Evolutionary conservation across 2,329 filamentous ascomycete species (phyloP), one percentile per base, ranked within the genome.

Genomic region (Trichocomaceae sp.): DNA sequence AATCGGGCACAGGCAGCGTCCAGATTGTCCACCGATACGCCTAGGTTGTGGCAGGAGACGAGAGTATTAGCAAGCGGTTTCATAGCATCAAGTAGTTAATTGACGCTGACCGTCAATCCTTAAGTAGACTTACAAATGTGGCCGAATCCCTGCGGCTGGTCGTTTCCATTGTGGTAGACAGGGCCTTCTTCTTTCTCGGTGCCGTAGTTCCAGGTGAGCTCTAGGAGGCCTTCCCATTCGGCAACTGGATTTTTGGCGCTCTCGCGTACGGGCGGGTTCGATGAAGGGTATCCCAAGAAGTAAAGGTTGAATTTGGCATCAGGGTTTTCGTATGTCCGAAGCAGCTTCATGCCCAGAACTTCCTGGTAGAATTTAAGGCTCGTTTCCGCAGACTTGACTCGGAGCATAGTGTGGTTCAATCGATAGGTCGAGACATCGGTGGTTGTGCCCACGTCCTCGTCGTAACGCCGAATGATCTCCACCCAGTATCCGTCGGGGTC

Each of bases 161-260:
- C 79, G 71, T 99, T 99, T 37, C 93, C 93, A 63, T 95, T 85
- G 73, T 99, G 92, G 69, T 99, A 99, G 68, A 96, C 93, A 60
- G 76, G 76, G 55, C 84, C 82, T 59, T 97, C 87, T 57, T 76
- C 66, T 68, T 92, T 93, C 75, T 97, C 92, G 0, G 75, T 78
- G 29, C 82, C 83, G 59, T 85, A 83, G 64, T 86, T 86, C 87
- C 88, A 96, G 9, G 92, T 96, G 60, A 97, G 74, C 75, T 97
- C 92, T 5, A 97, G 79, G 37, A 97, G 71, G 0, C 92, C 93
- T 72, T 97, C 92, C 59, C 84, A 83, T 53, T 83, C 78, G 7
- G 84, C 82, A 10, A 83, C 79, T 7, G 80, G 76, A 56, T 81
- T 85, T 26, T 79, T 76, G 26, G 78, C 64, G 22, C 61, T 64